Base-by-base conservation (phyloP, 139 green algal genomes). In the Tetraselmis striata region DNA sequence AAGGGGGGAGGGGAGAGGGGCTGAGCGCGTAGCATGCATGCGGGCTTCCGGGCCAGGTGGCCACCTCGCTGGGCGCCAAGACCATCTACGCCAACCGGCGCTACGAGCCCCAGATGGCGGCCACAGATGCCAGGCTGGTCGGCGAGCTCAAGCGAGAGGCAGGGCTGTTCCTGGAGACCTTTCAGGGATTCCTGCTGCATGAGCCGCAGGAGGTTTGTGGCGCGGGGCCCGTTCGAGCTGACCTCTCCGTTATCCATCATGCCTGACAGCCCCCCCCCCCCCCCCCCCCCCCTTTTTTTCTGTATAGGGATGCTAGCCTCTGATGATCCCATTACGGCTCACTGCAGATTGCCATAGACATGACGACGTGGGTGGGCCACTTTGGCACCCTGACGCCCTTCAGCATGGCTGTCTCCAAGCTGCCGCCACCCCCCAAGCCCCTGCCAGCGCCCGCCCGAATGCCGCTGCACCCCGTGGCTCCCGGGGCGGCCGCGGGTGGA, bases 361-460 rank as follows among this genome's bases (percentile, higher is more conserved):
- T 90, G 84, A 32, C 31, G 23, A 75, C 29, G 26, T 75, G 32
- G 1, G 86, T 28, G 31, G 85, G 90, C 24, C 90, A 94, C 78
- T 94, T 92, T 83, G 90, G 90, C 79, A 92, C 85, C 0, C 84
- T 94, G 28, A 90, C 77, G 31, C 89, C 89, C n/a, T 92, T 90
- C 32, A 67, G 32, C 32, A 77, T 31, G 59, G 32, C 59, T 1
- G 59, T 29, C 59, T 31, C 28, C 1, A 29, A 30, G 45, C 31
- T 59, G 30, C 80, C 77, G n/a, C 45, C 29, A 24, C 31, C 82
- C 5, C 79, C 32, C 1, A 78, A 77, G 31, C 85, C 87, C 5
- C 59, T 92, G 29, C 78, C 59, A 29, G 74, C 81, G 78, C 88
- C 88, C 0, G 74, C 74, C 76, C 67, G 18, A 1, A 23, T 89